These are phyloP conservation scores for Maudiozyma humilis DNA, from an alignment of 1,139 yeast genomes.

Conservation along the genomic window DNA sequence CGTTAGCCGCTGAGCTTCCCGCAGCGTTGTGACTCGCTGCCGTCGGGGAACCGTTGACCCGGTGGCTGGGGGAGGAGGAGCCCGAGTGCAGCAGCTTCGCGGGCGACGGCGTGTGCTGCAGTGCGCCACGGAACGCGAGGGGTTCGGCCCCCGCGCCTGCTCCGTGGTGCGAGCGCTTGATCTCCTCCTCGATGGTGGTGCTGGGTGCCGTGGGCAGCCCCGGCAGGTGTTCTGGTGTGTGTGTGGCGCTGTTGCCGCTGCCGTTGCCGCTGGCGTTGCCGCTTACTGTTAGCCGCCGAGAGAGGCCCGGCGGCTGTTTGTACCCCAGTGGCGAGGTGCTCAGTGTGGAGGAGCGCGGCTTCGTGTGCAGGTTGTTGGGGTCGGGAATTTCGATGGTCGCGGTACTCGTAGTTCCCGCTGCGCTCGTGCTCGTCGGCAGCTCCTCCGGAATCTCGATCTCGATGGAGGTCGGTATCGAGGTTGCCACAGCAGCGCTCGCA, in stretches of 20 bases:
- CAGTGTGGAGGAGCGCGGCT: slow-evolving; percentile 23
- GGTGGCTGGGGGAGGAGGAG: slow-evolving; percentile 5
- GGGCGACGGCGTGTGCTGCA: slow-evolving; percentile 23
- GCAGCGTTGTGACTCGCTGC: neutral
- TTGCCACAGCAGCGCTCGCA: slow-evolving; percentile 20
- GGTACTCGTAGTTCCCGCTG: slow-evolving; percentile 8
- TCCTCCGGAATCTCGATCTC: slow-evolving; percentile 55
- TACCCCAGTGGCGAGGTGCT: slow-evolving; percentile 14
- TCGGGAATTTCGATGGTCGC: too few relatives aligned
- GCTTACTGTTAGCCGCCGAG: slow-evolving; percentile 20
- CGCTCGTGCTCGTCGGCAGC: slow-evolving; percentile 27
- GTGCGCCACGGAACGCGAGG: neutral
- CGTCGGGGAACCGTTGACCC: slow-evolving; percentile 17
- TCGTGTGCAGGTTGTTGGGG: slow-evolving; percentile 18
- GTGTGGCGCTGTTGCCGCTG: neutral
- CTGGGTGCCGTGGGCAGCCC: neutral
- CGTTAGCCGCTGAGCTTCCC: neutral
- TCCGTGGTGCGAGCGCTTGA: neutral
- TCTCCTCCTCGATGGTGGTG: slow-evolving; percentile 10
- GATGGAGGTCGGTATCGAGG: slow-evolving; percentile 37
- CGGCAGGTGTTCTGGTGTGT: neutral
- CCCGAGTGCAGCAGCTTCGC: slow-evolving; percentile 8
- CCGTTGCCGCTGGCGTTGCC: slow-evolving; percentile 3
- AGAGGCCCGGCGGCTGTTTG: slow-evolving; percentile 15
- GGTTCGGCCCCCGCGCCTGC: neutral